Evolutionary conservation across 1,139 yeast genomes (phyloP).

Genomic region (Suhomyces guaymorum): DNA sequence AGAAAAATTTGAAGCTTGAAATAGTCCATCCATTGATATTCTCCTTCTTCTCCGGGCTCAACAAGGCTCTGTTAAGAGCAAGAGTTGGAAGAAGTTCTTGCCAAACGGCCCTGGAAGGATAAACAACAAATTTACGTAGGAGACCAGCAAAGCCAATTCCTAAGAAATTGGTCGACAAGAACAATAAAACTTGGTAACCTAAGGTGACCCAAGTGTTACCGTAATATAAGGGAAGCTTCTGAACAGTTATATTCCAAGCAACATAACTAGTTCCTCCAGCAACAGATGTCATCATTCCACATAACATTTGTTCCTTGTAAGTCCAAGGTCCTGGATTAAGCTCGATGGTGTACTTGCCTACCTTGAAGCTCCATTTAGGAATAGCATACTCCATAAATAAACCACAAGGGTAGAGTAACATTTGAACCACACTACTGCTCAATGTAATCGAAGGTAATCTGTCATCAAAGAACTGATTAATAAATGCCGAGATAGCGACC

Average conservation of each 20-base stretch:
- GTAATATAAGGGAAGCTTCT: slow-evolving; percentile 18
- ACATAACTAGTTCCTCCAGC: slow-evolving; percentile 17
- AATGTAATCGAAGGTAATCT: slow-evolving; percentile 54
- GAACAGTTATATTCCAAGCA: slow-evolving; percentile 21
- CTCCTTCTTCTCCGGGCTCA: slow-evolving; percentile 19
- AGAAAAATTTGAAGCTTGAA: slow-evolving; percentile 20
- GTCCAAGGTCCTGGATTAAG: slow-evolving; percentile 29
- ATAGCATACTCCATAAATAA: slow-evolving; percentile 22
- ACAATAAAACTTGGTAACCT: slow-evolving; percentile 20
- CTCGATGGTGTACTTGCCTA: slow-evolving; percentile 20
- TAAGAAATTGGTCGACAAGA: slow-evolving; percentile 21
- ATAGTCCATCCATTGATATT: slow-evolving; percentile 23
- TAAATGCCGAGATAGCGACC: slow-evolving; percentile 55
- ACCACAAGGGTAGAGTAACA: slow-evolving; percentile 62
- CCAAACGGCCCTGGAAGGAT: slow-evolving; percentile 20
- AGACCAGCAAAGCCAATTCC: slow-evolving; percentile 28
- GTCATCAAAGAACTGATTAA: slow-evolving; percentile 59
- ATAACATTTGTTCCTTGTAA: slow-evolving; percentile 25
- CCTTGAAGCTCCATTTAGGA: slow-evolving; percentile 24
- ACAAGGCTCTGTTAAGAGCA: slow-evolving; percentile 24
- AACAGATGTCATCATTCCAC: slow-evolving; percentile 21
- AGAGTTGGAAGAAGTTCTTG: slow-evolving; percentile 23
- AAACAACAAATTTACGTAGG: slow-evolving; percentile 21
- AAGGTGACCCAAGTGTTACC: slow-evolving; percentile 19
- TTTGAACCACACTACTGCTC: slow-evolving; percentile 53